Evolutionary conservation across 2,329 filamentous ascomycete genomes (phyloP).

Genomic region (Thermoascus crustaceus): DNA sequence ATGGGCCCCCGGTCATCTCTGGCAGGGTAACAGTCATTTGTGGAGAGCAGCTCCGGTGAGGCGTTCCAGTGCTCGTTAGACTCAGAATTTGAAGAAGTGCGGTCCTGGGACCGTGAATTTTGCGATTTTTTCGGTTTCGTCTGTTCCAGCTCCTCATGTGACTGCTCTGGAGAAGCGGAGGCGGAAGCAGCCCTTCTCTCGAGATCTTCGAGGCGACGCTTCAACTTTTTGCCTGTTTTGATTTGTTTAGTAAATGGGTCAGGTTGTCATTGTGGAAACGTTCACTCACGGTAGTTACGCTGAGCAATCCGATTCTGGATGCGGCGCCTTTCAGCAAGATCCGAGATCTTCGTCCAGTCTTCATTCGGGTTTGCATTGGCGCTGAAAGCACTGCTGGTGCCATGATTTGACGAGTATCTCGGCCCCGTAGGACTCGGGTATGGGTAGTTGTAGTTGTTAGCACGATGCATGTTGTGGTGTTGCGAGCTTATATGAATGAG

Average conservation of each 20-base stretch:
- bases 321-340: constrained; percentile 83
- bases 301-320: constrained; percentile 98
- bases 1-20: constrained; percentile 43
- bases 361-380: constrained; percentile 91
- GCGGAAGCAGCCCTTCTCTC: constrained; percentile 54
- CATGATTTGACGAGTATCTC: constrained; percentile 62
- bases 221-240: constrained; percentile 54
- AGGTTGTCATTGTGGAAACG: not conserved
- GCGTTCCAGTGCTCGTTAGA: constrained; percentile 16
- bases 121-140: constrained; percentile 15
- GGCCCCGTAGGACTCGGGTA: constrained; percentile 30
- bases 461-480: constrained; percentile 24
- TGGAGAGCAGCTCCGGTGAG: constrained; percentile 23
- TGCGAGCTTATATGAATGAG: not conserved
- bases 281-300: constrained; percentile 79
- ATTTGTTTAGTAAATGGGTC: constrained; percentile 1
- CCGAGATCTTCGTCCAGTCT: constrained; percentile 98
- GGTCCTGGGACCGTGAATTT: constrained; percentile 17
- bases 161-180: constrained; percentile 54
- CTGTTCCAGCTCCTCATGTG: constrained; percentile 45
- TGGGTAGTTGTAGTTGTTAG: constrained; percentile 22
- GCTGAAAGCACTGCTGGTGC: constrained; percentile 90
- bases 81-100: constrained; percentile 19
- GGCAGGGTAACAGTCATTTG: constrained; percentile 25
- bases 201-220: constrained; percentile 58